Percentiles rank a stretch among this genome's conserved stretches.
Evolutionary conservation across 495 filamentous ascomycete genomes (phyloP).

Genomic region (Penicillium maclennaniae): DNA sequence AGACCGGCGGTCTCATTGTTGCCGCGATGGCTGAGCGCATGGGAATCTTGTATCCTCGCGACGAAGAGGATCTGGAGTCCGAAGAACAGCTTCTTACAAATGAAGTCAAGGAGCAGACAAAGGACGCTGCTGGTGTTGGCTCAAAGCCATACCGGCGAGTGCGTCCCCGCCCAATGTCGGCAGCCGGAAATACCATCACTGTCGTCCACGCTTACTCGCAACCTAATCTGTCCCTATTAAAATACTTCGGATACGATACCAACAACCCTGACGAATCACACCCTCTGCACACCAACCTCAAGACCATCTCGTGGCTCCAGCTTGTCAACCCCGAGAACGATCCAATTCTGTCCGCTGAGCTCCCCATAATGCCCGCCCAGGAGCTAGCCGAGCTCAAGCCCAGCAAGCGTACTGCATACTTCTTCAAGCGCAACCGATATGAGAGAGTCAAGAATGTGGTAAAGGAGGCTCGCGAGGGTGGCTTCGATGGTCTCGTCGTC

Average conservation of each 20-base stretch:
- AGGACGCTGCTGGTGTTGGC: constrained; percentile 3
- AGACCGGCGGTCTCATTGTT: constrained; percentile 80
- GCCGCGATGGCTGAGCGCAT: constrained; percentile 89
- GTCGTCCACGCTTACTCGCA: constrained; percentile 84
- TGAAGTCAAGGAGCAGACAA: constrained; percentile 7
- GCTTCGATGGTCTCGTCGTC: constrained; percentile 78
- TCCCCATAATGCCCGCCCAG: constrained; percentile 48
- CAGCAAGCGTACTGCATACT: constrained; percentile 73
- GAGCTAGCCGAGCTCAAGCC: constrained; percentile 63
- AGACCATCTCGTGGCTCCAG: constrained; percentile 85
- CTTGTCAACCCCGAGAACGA: constrained; percentile 72
- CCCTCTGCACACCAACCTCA: constrained; percentile 76
- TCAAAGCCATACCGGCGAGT: constrained; percentile 23
- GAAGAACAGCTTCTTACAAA: constrained; percentile 8
- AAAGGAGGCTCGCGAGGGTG: constrained; percentile 66
- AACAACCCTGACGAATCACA: constrained; percentile 65
- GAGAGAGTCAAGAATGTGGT: constrained; percentile 61
- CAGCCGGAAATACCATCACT: constrained; percentile 76
- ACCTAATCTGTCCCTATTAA: constrained; percentile 79
- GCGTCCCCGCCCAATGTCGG: constrained; percentile 41
- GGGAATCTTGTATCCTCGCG: constrained; percentile 67
- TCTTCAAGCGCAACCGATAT: constrained; percentile 83
- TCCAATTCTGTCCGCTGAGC: constrained; percentile 59
- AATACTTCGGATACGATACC: constrained; percentile 79
- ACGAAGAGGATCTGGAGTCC: constrained; percentile 30